Evolutionary conservation across 179 eudicot genomes (phyloP).

Genomic region (Nepenthes alata): DNA sequence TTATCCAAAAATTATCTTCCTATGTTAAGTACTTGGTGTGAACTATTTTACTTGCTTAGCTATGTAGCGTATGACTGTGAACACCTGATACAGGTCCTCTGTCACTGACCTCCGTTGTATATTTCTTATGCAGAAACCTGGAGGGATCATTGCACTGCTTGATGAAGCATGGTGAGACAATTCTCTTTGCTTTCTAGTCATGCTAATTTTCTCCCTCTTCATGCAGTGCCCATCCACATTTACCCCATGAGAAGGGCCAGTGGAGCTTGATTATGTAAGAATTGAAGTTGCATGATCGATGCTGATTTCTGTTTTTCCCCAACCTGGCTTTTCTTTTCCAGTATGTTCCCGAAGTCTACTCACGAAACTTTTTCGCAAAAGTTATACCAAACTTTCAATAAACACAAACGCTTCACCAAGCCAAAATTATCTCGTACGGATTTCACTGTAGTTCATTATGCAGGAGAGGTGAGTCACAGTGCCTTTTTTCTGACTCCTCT

Average conservation of each 20-base stretch:
- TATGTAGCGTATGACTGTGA: background rate
- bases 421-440: conserved; percentile 84
- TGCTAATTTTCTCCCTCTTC: background rate
- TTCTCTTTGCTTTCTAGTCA: background rate
- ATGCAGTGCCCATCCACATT: too few species aligned
- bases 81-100: background rate
- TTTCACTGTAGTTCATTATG: conserved; percentile 88
- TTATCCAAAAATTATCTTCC: too few species aligned
- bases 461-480: conserved; percentile 72
- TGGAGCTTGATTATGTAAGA: background rate
- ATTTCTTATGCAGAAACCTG: conserved; percentile 71
- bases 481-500: background rate
- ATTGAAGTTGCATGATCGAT: background rate
- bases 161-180: conserved; percentile 88
- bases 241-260: background rate
- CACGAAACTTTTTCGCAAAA: conserved; percentile 85
- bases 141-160: conserved; percentile 80
- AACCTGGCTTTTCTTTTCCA: conserved; percentile 21
- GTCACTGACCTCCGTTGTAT: conserved; percentile 8
- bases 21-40: too few species aligned
- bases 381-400: conserved; percentile 78
- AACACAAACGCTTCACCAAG: conserved; percentile 76
- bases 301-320: conserved; percentile 1
- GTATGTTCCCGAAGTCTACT: conserved; percentile 97
- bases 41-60: too few species aligned